Base-by-base conservation (phyloP, 345 rosid species). In the Lepidium didymum region DNA sequence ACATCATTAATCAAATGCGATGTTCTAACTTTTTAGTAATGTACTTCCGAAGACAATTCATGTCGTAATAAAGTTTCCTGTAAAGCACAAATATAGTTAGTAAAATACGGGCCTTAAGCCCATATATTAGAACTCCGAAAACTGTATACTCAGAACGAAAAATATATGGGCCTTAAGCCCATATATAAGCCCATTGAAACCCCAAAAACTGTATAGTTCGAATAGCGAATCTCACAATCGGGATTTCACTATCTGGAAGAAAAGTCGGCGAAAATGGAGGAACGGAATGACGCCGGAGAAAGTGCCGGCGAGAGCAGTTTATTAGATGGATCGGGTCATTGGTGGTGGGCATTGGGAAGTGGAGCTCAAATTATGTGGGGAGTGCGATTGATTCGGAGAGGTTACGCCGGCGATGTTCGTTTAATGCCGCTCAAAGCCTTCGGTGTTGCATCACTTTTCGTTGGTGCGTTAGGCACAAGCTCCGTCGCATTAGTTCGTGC, bases 381-480 rank as follows among this genome's bases (percentile, higher is more conserved):
- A 31, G 62, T 86, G 11, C 62, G 79, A 37, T 80, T 82, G 23
- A 66, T 14, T 16, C 63, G 81, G 27, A 81, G 73, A 75, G 92
- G 92, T n/a, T 80, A 53, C 81, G 74, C 64, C n/a, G 92, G 92
- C 2, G 81, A 81, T 23, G 51, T 74, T 67, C 75, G 81, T 4
- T 54, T 84, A 10, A 82, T 86, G 89, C 85, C 87, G 7, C 21
- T 86, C 5, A 86, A 83, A 70, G 92, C 92, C 64, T 80, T 80
- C 38, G 81, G 78, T 1, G 80, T 84, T 55, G 87, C 83, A 7
- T 84, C 89, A 21, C 89, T 86, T 68, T 86, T 84, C 58, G 82
- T 84, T 41, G 87, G 92, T 14, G 80, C 86, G 14, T 74, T 80
- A 42, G 83, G 83, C 40, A 62, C 84, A 1, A 77, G 81, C 42